Conservation (phyloP, 2,329 filamentous ascomycete genomes). For the Diaporthe sp. region DNA sequence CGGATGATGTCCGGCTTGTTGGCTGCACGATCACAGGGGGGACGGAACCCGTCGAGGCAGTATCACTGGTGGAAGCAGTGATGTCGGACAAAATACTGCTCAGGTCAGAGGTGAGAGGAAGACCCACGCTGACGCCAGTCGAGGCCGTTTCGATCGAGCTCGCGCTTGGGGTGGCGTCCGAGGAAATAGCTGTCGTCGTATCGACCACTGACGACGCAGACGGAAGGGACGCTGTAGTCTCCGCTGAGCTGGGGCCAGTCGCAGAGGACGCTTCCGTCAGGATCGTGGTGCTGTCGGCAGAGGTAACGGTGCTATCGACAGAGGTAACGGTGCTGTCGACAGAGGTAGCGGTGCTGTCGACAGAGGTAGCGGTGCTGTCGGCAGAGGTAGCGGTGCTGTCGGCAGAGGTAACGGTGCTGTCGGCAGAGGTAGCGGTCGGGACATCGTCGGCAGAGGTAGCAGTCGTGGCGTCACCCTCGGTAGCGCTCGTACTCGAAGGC, state of each 20-base stretch:
- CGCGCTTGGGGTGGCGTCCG: conserved; percentile 2
- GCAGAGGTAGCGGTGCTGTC: not conserved
- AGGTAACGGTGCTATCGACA: not conserved
- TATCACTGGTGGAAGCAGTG: not conserved
- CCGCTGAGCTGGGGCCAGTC: conserved; percentile 5
- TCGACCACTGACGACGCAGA: not conserved
- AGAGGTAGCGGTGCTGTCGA: not conserved
- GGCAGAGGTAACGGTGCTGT: not conserved
- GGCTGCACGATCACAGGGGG: not conserved
- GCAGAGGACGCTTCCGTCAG: not conserved
- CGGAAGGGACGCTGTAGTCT: not conserved
- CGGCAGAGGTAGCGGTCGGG: not conserved
- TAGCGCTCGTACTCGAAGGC: not conserved
- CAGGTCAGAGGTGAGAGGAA: conserved; percentile 7
- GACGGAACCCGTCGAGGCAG: conserved; percentile 1
- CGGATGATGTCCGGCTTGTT: conserved; percentile 7
- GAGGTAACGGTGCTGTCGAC: not conserved
- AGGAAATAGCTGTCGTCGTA: not conserved
- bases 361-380: too few relatives aligned
- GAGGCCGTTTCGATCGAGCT: not conserved
- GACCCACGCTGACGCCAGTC: not conserved
- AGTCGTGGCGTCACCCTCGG: not conserved
- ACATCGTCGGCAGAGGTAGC: not conserved
- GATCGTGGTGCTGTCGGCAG: not conserved
- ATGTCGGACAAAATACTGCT: conserved; percentile 7